Conservation (phyloP, 108 stramenopile genomes). For the Discostella stelligeroides region DNA sequence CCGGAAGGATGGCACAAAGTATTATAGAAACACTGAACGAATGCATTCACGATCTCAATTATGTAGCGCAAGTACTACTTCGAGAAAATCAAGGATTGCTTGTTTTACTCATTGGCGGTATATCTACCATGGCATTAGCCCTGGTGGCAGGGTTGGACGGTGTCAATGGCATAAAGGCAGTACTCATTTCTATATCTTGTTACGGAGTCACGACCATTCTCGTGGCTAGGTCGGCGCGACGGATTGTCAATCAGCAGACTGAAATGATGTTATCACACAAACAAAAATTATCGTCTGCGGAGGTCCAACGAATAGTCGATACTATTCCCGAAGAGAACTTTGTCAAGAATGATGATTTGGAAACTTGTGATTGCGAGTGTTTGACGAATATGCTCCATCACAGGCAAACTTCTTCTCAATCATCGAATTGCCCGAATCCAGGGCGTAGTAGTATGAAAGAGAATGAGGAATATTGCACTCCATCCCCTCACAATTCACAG, state of each 20-base stretch:
- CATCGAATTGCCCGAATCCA: too few species aligned
- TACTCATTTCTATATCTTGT: conserved; percentile 28
- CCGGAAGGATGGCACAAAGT: conserved; percentile 18
- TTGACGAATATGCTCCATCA: conserved; percentile 43
- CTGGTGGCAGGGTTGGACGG: conserved; percentile 33
- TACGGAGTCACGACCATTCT: conserved; percentile 37
- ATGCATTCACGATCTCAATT: conserved; percentile 32
- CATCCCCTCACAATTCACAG: neutral
- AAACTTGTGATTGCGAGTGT: conserved; percentile 22
- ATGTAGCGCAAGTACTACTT: conserved; percentile 26
- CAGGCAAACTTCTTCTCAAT: conserved; percentile 23
- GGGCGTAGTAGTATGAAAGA: neutral
- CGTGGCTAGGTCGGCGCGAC: conserved; percentile 34
- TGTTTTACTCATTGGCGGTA: conserved; percentile 33
- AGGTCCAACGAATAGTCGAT: conserved; percentile 32
- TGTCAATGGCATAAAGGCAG: conserved; percentile 20
- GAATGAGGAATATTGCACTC: neutral
- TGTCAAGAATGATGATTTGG: conserved; percentile 39
- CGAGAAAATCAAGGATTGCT: conserved; percentile 32
- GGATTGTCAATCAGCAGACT: neutral
- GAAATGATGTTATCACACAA: neutral
- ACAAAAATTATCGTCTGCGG: conserved; percentile 16
- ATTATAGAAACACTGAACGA: conserved; percentile 16
- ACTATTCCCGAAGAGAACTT: conserved; percentile 50
- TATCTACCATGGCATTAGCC: conserved; percentile 40